Base-by-base conservation (phyloP, 768 basidiomycete species). In the Amyloporia xantha region DNA sequence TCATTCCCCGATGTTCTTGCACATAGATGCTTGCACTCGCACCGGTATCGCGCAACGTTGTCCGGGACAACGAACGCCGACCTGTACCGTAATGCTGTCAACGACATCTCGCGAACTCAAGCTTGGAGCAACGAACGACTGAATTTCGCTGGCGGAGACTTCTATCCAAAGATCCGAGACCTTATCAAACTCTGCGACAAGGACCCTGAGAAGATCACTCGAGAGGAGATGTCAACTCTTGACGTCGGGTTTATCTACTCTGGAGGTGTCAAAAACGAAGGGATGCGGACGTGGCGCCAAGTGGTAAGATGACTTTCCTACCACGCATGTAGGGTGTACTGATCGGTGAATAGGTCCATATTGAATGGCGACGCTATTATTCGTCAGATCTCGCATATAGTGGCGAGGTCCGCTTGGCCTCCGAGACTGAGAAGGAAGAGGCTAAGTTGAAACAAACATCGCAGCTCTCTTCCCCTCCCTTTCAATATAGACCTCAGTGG, bases 191-290 rank as follows among this genome's bases (percentile, higher is more conserved):
- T 26, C 3, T 52, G 45, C 15, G 51, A 46, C 2, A 21, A 30
- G 27, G 51, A 52, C 17, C 51, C 51, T 11, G 27, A 35, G 4
- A 40, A 17, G 6, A 36, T 24, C 6, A 52, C 51, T 2, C 17
- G 19, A 23, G 17, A n/a, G 1, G 45, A 52, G 9, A 47, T 52
- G 51, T 27, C 41, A 13, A 41, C 13, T 3, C 26, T 37, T 10
- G 23, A 26, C 15, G 38, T 39, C 9, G 36, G 50, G 2, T 15
- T 51, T 4, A 27, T 26, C 15, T 27, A 17, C 24, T 11, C 21
- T 3, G 33, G n/a, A 9, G n/a, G n/a, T 9, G 10, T 40, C 10
- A 19, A 19, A 11, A 11, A 10, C 10, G 7, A 19, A 10, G 10
- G 39, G 39, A 40, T 20, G 39, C 39, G 4, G 42, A 21, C 23